These are phyloP conservation scores for Globisporangium viniferum DNA, from an alignment of 352 stramenopile species.

Conservation along the genomic window DNA sequence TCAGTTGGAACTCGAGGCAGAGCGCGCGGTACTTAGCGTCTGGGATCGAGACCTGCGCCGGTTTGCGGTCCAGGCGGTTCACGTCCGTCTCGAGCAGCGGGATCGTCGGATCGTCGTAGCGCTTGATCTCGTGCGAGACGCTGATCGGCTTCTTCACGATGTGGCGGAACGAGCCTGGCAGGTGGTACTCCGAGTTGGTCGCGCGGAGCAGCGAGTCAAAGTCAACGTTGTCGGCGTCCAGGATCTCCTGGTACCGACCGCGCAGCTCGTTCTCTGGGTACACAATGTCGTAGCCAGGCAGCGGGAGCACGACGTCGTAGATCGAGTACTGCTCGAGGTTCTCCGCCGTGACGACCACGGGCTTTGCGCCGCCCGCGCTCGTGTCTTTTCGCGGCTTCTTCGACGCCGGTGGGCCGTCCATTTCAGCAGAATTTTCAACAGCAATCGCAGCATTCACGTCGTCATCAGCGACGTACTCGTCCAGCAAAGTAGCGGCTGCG, in stretches of 20 bases:
- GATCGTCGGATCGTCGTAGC: slow-evolving; percentile 91
- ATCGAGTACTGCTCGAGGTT: slow-evolving; percentile 91
- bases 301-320: slow-evolving; percentile 95
- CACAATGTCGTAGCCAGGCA: slow-evolving; percentile 90
- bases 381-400: slow-evolving; percentile 37
- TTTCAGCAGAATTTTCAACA: not conserved
- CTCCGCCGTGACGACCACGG: slow-evolving; percentile 76
- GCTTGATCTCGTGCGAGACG: slow-evolving; percentile 89
- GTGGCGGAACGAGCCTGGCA: slow-evolving; percentile 93
- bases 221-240: slow-evolving; percentile 58
- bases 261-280: slow-evolving; percentile 87
- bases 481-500: slow-evolving; percentile 5
- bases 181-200: slow-evolving; percentile 88
- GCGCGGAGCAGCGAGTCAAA: slow-evolving; percentile 61
- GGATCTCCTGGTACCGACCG: slow-evolving; percentile 57
- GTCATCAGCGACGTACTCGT: slow-evolving; percentile 36
- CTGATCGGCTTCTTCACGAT: slow-evolving; percentile 88
- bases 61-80: slow-evolving; percentile 48
- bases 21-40: slow-evolving; percentile 59
- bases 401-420: slow-evolving; percentile 28
- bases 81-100: slow-evolving; percentile 95
- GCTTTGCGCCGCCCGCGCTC: slow-evolving; percentile 3
- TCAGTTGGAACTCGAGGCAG: slow-evolving; percentile 80
- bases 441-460: slow-evolving; percentile 1
- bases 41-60: slow-evolving; percentile 45